Base-by-base conservation (phyloP, 2,329 filamentous ascomycete genomes). In the Aureobasidium subglaciale region DNA sequence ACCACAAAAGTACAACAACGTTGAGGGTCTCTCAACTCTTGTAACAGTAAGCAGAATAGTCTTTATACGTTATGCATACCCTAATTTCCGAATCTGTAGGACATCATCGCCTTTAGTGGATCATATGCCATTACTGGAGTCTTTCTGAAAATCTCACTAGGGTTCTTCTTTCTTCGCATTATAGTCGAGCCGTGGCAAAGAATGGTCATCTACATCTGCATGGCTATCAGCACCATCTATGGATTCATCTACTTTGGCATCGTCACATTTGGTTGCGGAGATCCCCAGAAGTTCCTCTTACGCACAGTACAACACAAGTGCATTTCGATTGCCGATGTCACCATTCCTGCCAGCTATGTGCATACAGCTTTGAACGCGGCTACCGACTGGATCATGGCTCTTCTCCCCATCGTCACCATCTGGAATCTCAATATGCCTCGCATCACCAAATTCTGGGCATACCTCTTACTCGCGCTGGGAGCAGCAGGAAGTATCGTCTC, bases 81-180 rank as follows among this genome's bases (percentile, higher is more conserved):
- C 16, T 37, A 25, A 27, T n/a, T 4, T n/a, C 4, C n/a, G n/a
- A n/a, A n/a, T 15, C n/a, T 9, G 6, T 18, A 55, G 37, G 29
- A 52, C 10, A 53, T 45, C 18, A 42, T 60, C 20, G 55, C 41
- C 5, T 55, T 40, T 5, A 42, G 27, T 22, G 37, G 55, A 16
- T 48, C 43, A 10, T 60, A 60, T 22, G 37, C 55, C 32, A 20
- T 58, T 8, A 56, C 55, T 13, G 20, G 34, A 11, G 27, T 58
- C 13, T 46, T 58, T 24, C 22, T 60, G 34, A 60, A 60, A n/a
- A 57, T 60, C 24, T 56, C 59, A 1, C 16, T 60, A 1, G 59
- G 49, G 20, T 37, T 58, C 38, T 60, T 60, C 32, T 60, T 60
- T 34, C 56, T 60, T 1, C 53, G 59, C 3, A 58, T 60, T 38